A percentile compares a stretch with the other conserved stretches of the same genome.
Evolutionary conservation across 2,329 filamentous ascomycete species (phyloP).

Genomic region (Trichoderma harzianum): DNA sequence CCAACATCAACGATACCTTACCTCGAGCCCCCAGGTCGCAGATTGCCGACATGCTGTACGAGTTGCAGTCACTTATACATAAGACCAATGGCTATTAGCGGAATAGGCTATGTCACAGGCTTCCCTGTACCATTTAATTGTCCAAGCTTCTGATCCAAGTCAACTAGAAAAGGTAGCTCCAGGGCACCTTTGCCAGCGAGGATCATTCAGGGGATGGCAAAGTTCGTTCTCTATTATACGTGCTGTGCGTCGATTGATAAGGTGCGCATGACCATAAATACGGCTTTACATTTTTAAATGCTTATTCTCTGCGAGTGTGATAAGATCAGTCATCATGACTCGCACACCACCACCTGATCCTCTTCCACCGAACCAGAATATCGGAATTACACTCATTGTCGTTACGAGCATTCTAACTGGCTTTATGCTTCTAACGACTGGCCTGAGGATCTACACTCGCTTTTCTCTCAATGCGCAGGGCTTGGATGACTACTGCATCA

Average conservation of each 20-base stretch:
- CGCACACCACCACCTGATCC: neutral
- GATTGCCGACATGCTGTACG: neutral
- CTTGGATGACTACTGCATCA: neutral
- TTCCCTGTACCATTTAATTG: neutral
- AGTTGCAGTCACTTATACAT: neutral
- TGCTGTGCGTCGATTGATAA: neutral
- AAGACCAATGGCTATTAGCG: neutral
- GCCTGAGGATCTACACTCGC: neutral
- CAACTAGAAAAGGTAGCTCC: neutral
- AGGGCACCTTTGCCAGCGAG: neutral
- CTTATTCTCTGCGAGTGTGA: neutral
- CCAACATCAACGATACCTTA: neutral
- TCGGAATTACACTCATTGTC: neutral
- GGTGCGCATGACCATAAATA: neutral
- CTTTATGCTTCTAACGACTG: neutral
- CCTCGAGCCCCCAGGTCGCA: neutral
- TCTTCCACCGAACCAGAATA: neutral
- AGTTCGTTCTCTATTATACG: neutral
- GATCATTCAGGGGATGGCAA: neutral
- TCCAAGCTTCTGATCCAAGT: neutral
- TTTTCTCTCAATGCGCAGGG: neutral
- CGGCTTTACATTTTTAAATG: neutral
- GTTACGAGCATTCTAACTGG: neutral
- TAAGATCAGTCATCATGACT: neutral
- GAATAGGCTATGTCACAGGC: neutral